These are phyloP conservation scores for Iris macrosiphon DNA, from an alignment of 106 monocot species.

Conservation along the genomic window DNA sequence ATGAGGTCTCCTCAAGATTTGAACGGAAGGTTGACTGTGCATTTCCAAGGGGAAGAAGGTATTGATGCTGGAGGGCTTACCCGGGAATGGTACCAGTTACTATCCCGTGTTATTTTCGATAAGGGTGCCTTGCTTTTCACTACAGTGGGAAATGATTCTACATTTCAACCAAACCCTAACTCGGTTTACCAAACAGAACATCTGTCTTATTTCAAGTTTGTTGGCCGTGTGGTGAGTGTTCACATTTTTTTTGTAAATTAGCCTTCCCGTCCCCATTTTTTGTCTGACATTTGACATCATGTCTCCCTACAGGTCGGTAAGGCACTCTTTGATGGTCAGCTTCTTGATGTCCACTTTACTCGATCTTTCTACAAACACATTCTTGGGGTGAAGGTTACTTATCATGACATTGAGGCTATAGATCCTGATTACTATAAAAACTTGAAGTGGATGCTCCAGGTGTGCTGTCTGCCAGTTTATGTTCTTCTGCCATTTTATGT, in stretches of 20 bases:
- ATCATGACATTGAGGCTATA: conserved; percentile 96
- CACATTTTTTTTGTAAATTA: neutral
- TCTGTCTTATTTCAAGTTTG: conserved; percentile 98
- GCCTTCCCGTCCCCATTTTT: neutral
- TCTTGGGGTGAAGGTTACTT: conserved; percentile 91
- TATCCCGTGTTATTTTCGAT: conserved; percentile 96
- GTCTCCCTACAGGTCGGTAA: conserved; percentile 64
- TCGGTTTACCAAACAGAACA: conserved; percentile 98
- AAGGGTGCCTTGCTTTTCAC: conserved; percentile 94
- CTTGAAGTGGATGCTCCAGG: conserved; percentile 99
- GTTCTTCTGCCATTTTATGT: neutral
- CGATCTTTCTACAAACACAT: conserved; percentile 98
- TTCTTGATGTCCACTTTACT: conserved; percentile 97
- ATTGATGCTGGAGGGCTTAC: conserved; percentile 99
- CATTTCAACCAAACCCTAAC: conserved; percentile 98
- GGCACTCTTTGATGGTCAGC: conserved; percentile 93
- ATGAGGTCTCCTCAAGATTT: conserved; percentile 90
- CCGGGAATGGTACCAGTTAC: conserved; percentile 87
- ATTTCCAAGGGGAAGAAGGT: conserved; percentile 99
- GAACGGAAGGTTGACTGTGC: conserved; percentile 86
- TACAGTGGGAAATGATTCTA: conserved; percentile 91
- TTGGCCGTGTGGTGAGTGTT: conserved; percentile 88
- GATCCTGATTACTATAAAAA: conserved; percentile 95
- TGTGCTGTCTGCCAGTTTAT: conserved; percentile 5
- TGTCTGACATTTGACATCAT: neutral